Base-by-base conservation (phyloP, 164 flowering plant genomes). In the Brasenia schreberi region DNA sequence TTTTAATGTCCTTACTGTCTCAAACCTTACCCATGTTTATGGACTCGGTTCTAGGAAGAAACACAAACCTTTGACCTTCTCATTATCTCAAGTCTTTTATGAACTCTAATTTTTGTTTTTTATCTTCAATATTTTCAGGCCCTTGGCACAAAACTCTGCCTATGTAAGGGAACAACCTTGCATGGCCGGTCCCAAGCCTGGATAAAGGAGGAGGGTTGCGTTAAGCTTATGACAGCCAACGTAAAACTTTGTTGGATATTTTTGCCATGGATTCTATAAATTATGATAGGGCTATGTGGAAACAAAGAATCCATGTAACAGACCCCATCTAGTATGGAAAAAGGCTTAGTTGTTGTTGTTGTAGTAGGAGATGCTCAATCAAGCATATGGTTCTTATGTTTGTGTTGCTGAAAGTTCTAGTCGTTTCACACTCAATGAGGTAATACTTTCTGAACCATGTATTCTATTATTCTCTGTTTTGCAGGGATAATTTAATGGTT, bases 351-450 rank as follows among this genome's bases (percentile, higher is more conserved):
- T n/a, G n/a, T n/a, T n/a, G n/a, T n/a, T n/a, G n/a, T n/a, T n/a
- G n/a, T n/a, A n/a, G n/a, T n/a, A 91, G 80, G 99, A 91, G 76
- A 94, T 94, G 99, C 92, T 94, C 78, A 94, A 89, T 72, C 97
- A 88, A 84, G 71, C 83, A 60, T 93, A 94, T 78, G 83, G 87
- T 67, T 91, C 99, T 60, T 94, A 69, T 80, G 96, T 82, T 69
- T 94, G 96, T 61, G 72, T 94, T 61, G 99, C 99, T 5, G 96
- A 94, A 76, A 91, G 99, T 79, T 84, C 78, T 69, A 78, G 81
- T 43, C 92, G 99, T 65, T 91, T 94, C 82, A 88, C 97, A 2
- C 80, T 94, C 67, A 85, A 89, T 23, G 99, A 94, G 76, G 99
- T 94, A 87, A 43, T 72, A 62, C 52, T 64, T 62, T 17, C 33